Evolutionary conservation across 805 yeast genomes (phyloP), one percentile per base, ranked within the genome.

Genomic region (Candida palmyrensis): DNA sequence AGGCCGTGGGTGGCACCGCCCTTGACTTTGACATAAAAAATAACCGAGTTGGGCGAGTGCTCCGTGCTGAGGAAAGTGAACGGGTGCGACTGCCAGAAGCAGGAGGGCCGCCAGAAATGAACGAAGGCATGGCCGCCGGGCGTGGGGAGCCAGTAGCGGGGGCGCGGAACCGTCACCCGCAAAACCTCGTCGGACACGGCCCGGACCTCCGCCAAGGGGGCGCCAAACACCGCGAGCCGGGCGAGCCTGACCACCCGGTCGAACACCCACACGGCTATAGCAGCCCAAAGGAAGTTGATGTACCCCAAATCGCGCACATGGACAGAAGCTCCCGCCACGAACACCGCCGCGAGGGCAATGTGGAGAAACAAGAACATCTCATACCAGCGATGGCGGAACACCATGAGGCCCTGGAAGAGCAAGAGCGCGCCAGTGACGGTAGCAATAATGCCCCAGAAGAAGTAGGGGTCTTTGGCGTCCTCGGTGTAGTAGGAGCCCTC

Each of bases 241-340:
- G 22, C 38, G 8, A 60, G 8, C 35, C 69, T 44, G 1, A 53
- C 44, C 7, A 42, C 45, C 25, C 69, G 44, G 38, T 64, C 68
- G 27, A 61, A 48, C 0, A 44, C 47, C 70, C 70, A 64, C 8
- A 61, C 43, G 1, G 68, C 66, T 24, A 48, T 39, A 3, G 55
- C 32, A 8, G 66, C 57, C 37, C 55, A 59, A 36, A 49, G 42
- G 31, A 58, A 48, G 41, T 48, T 44, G 14, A 47, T 48, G 30
- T 56, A 62, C 0, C 43, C 70, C 46, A 57, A 53, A 31, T 39
- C 53, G 34, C 53, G 48, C 27, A 68, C 62, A 67, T 37, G 69
- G 42, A 50, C 55, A 75, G 60, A 62, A 35, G 42, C 67, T 47
- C 75, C 79, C 45, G 33, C 75, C 66, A 45, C 59, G 62, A 47